A percentile compares a stretch with the other conserved stretches of the same genome.
phyloP scores from a whole-genome alignment of 345 rosid species.

The Raphanus sativus region DNA sequence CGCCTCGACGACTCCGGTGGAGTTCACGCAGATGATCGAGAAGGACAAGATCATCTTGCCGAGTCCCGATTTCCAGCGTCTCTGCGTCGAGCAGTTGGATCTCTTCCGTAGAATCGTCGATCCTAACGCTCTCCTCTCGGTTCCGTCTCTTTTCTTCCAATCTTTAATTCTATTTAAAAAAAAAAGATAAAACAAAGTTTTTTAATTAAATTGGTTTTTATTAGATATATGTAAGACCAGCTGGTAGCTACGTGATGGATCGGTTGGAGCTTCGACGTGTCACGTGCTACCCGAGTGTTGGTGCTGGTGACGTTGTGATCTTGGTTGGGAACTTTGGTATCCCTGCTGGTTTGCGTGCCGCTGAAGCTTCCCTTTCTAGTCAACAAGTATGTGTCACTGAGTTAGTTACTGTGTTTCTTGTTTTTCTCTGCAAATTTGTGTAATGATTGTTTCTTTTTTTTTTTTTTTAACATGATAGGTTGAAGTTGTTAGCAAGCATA shows the following conservation, averaged over 20 bases:
- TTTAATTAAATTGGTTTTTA: background rate
- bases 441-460: background rate
- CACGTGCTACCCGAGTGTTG: conserved; percentile 51
- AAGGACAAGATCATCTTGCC: conserved; percentile 67
- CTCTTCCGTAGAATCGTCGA: conserved; percentile 77
- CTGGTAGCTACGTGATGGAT: conserved; percentile 97
- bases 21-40: conserved; percentile 68
- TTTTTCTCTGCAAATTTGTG: background rate
- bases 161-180: background rate
- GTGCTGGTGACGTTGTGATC: conserved; percentile 57
- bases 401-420: background rate
- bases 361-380: conserved; percentile 81
- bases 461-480: conserved; percentile 45
- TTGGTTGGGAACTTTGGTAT: conserved; percentile 72
- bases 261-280: conserved; percentile 82
- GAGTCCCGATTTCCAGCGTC: conserved; percentile 76
- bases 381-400: conserved; percentile 50
- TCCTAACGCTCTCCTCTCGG: conserved; percentile 74
- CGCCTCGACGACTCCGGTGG: conserved; percentile 67
- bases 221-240: conserved; percentile 88
- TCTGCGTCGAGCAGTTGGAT: conserved; percentile 74
- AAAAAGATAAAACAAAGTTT: background rate
- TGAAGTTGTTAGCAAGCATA: conserved; percentile 56
- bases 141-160: background rate
- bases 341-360: conserved; percentile 73